These are phyloP conservation scores for Claviceps quebecensis DNA, from an alignment of 2,329 filamentous ascomycete genomes.

Conservation along the genomic window DNA sequence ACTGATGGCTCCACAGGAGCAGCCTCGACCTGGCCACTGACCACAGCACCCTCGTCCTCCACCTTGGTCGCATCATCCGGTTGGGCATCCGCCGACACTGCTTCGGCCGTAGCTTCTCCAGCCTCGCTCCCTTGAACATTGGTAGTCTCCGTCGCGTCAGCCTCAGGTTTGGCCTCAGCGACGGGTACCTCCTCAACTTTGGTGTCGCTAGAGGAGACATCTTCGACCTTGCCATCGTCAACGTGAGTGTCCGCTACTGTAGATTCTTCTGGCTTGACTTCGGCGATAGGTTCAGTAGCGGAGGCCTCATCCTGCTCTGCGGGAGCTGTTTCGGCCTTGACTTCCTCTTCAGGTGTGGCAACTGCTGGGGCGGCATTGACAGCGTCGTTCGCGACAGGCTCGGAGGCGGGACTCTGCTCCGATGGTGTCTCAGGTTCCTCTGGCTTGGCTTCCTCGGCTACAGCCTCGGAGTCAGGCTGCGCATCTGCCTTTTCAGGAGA, in stretches of 20 bases:
- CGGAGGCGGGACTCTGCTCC: neutral
- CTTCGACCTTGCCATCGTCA: neutral
- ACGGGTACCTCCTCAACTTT: neutral
- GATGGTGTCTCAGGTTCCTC: neutral
- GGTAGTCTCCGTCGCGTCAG: neutral
- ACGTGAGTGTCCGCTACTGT: neutral
- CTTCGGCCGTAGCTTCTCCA: neutral
- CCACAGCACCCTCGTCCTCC: neutral
- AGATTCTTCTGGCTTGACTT: neutral
- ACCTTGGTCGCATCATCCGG: neutral
- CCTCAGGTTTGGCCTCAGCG: neutral
- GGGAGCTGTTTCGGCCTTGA: neutral
- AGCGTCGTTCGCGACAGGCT: neutral
- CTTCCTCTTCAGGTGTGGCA: neutral
- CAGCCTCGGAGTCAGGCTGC: conserved; percentile 7
- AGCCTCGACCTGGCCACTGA: neutral
- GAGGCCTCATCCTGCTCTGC: neutral
- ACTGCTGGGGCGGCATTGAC: neutral
- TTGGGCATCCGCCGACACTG: neutral
- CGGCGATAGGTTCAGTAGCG: neutral
- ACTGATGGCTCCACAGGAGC: neutral
- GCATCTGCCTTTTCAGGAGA: neutral
- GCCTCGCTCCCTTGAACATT: neutral
- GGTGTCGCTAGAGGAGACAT: neutral
- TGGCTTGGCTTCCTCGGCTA: conserved; percentile 1